Evolutionary conservation across 305 asterid species (phyloP).

Genomic region (Fraxinus xanthoxyloides): DNA sequence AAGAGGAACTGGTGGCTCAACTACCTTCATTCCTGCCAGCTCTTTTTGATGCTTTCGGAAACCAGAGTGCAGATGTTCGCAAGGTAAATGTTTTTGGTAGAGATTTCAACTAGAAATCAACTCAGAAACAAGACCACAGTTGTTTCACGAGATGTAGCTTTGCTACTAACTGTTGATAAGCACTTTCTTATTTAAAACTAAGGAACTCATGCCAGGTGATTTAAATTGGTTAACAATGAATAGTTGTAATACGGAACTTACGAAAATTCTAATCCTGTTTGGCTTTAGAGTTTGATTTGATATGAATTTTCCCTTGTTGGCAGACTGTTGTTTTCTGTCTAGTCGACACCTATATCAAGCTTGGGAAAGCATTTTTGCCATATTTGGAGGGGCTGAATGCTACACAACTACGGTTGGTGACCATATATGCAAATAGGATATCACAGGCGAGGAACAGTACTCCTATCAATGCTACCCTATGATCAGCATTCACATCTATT

Average conservation of each 20-base stretch:
- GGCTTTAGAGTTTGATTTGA: background rate
- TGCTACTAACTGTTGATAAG: background rate
- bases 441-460: constrained; percentile 94
- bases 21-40: constrained; percentile 91
- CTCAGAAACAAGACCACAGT: background rate
- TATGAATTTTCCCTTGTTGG: constrained; percentile 23
- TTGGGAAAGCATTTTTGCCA: constrained; percentile 91
- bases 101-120: background rate
- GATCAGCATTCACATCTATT: constrained; percentile 16
- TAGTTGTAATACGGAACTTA: background rate
- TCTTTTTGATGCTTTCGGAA: constrained; percentile 92
- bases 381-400: constrained; percentile 90
- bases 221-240: background rate
- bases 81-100: constrained; percentile 46
- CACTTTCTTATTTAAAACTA: background rate
- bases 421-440: constrained; percentile 92
- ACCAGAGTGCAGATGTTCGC: constrained; percentile 98
- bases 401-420: constrained; percentile 85
- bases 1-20: constrained; percentile 82
- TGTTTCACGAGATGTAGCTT: background rate
- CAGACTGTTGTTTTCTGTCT: constrained; percentile 98
- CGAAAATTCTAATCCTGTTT: background rate
- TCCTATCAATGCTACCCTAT: constrained; percentile 37
- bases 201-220: background rate
- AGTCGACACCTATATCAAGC: constrained; percentile 91